Evolutionary conservation across 2,329 filamentous ascomycete species (phyloP).

Genomic region (Escovopsis sp.): DNA sequence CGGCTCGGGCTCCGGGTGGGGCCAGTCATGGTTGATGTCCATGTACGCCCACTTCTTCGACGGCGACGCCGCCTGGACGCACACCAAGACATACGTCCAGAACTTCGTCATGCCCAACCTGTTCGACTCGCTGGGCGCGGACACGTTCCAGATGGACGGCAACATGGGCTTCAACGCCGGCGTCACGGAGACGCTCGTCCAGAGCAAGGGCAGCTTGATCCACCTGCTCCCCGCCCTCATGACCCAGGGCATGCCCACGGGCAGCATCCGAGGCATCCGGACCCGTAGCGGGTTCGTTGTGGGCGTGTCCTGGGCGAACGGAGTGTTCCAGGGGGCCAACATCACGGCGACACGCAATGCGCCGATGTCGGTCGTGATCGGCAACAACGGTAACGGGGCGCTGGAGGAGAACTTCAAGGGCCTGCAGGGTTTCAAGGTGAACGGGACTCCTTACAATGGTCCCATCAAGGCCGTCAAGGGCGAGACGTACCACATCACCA

Average conservation of each 20-base stretch:
- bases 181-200: slow-evolving; percentile 29
- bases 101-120: slow-evolving; percentile 16
- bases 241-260: slow-evolving; percentile 7
- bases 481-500: slow-evolving; percentile 1
- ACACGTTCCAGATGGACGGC: slow-evolving; percentile 33
- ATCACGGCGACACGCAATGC: slow-evolving; percentile 11
- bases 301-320: slow-evolving; percentile 9
- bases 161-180: slow-evolving; percentile 32
- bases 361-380: slow-evolving; percentile 8
- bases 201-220: slow-evolving; percentile 17
- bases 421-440: slow-evolving; percentile 6
- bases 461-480: slow-evolving; percentile 1
- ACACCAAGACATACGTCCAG: slow-evolving; percentile 13
- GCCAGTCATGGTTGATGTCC: slow-evolving; percentile 31
- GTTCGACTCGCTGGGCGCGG: slow-evolving; percentile 20
- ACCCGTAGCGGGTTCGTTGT: slow-evolving; percentile 11
- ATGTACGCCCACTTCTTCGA: slow-evolving; percentile 29
- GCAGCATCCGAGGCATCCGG: slow-evolving; percentile 9
- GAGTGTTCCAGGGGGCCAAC: slow-evolving; percentile 8
- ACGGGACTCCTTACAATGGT: slow-evolving; percentile 7
- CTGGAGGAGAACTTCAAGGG: too few relatives aligned
- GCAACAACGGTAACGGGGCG: slow-evolving; percentile 1
- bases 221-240: slow-evolving; percentile 14
- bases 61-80: slow-evolving; percentile 15
- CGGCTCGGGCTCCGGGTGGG: slow-evolving; percentile 19